phyloP scores from a whole-genome alignment of 352 stramenopile species.

The Pythium brachiatum region DNA sequence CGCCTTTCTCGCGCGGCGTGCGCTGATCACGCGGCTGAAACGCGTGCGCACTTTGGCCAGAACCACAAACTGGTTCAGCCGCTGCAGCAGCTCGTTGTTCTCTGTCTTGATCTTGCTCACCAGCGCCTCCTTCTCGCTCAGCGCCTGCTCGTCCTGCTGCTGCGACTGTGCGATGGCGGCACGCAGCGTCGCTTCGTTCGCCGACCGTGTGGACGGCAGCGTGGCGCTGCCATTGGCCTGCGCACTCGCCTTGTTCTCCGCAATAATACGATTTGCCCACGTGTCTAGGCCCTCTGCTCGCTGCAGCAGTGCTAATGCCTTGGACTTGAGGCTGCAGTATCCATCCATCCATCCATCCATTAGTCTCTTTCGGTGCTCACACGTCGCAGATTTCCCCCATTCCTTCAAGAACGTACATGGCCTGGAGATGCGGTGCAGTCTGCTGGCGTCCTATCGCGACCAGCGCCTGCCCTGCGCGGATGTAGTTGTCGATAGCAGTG shows the following conservation, averaged over 20 bases:
- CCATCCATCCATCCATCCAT: neutral
- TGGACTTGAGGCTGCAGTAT: conserved; percentile 52
- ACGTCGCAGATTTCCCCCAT: neutral
- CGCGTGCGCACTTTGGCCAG: conserved; percentile 54
- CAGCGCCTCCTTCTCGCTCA: conserved; percentile 59
- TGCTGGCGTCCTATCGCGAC: conserved; percentile 65
- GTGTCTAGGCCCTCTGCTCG: conserved; percentile 67
- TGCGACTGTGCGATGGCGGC: conserved; percentile 50
- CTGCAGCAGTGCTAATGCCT: conserved; percentile 72
- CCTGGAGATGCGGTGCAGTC: conserved; percentile 55
- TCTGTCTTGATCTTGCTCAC: conserved; percentile 60
- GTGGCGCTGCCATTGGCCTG: neutral
- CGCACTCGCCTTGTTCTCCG: conserved; percentile 15
- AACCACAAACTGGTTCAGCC: conserved; percentile 59
- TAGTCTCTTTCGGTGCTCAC: neutral
- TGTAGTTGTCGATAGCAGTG: conserved; percentile 74
- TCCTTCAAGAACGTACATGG: conserved; percentile 48
- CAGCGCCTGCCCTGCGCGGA: conserved; percentile 60
- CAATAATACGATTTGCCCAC: conserved; percentile 51
- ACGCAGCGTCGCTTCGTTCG: conserved; percentile 32
- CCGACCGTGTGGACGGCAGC: neutral
- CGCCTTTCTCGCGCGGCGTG: conserved; percentile 48
- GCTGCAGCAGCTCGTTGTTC: conserved; percentile 57
- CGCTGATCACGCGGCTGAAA: conserved; percentile 47
- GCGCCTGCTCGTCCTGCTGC: conserved; percentile 29